Evolutionary conservation across 139 green algal genomes (phyloP).

Genomic region (Tetratostichococcus sp.): DNA sequence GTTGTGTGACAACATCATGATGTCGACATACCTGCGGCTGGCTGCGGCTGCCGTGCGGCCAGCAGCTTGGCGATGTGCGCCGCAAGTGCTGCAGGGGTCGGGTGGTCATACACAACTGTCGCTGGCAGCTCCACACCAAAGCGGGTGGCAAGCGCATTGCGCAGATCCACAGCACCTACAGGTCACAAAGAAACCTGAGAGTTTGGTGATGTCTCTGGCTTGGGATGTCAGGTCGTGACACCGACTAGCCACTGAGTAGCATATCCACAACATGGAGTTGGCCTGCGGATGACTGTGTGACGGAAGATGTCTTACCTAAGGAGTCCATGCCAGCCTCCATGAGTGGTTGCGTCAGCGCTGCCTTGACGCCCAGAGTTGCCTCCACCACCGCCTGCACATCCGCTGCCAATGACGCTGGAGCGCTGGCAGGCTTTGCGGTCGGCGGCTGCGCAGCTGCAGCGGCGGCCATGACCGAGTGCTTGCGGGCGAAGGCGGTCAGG

Average conservation of each 20-base stretch:
- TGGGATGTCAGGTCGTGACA: no score
- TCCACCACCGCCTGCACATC: slow-evolving; percentile 2
- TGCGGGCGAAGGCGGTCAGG: not conserved
- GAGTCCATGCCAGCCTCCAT: slow-evolving; percentile 63
- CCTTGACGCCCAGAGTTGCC: slow-evolving; percentile 56
- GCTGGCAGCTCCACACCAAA: slow-evolving; percentile 48
- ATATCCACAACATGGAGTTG: no score
- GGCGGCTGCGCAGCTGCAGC: not conserved
- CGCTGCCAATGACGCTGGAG: not conserved
- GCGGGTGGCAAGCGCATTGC: slow-evolving; percentile 28
- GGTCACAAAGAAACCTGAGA: no score
- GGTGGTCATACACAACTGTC: slow-evolving; percentile 67
- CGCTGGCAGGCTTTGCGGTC: no score
- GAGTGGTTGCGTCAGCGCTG: slow-evolving; percentile 39
- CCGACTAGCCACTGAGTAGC: no score
- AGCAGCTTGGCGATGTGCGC: slow-evolving; percentile 9
- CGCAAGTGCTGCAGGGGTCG: slow-evolving; percentile 37
- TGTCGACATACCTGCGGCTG: not conserved
- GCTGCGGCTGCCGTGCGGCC: not conserved
- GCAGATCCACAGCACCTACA: slow-evolving; percentile 56
- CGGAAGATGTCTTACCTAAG: slow-evolving; percentile 12
- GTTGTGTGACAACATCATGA: no score
- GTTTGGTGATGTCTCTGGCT: no score
- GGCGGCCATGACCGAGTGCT: not conserved
- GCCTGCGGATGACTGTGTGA: no score